These are phyloP conservation scores for Termitomyces sp. DNA, from an alignment of 768 basidiomycete species.

Conservation along the genomic window DNA sequence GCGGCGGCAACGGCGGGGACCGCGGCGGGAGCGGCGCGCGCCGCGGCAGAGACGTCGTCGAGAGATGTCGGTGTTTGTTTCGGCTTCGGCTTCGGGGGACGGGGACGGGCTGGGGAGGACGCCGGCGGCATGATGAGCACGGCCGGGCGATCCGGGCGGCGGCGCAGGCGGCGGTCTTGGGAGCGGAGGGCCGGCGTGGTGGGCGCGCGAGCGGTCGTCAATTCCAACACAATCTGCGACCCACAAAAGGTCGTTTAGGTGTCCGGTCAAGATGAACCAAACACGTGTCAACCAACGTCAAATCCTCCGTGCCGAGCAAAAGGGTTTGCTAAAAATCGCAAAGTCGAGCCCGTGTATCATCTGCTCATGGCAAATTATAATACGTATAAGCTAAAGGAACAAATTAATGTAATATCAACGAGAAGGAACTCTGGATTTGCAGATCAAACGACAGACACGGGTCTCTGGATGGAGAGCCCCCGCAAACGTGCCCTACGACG, in stretches of 20 bases:
- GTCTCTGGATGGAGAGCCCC: too few relatives aligned
- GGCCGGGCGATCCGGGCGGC: slow-evolving; percentile 6
- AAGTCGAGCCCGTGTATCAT: too few relatives aligned
- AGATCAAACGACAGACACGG: too few relatives aligned
- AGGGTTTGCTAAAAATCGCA: too few relatives aligned
- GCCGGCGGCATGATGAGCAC: not conserved
- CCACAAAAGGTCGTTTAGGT: not conserved
- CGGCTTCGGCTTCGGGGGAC: slow-evolving; percentile 2
- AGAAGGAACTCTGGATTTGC: too few relatives aligned
- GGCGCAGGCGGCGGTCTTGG: slow-evolving; percentile 7
- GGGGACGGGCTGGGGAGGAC: not conserved
- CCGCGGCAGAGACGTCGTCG: not conserved
- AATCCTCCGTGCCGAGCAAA: too few relatives aligned
- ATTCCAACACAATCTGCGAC: too few relatives aligned
- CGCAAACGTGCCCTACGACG: too few relatives aligned
- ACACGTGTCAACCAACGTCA: slow-evolving; percentile 1
- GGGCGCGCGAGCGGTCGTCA: not conserved
- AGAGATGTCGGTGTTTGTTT: not conserved
- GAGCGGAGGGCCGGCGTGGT: slow-evolving; percentile 10
- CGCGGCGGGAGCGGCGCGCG: not conserved
- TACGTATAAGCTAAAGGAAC: too few relatives aligned
- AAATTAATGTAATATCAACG: too few relatives aligned
- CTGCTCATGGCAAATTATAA: too few relatives aligned
- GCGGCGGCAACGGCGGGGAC: not conserved
- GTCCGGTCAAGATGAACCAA: not conserved